A percentile compares a stretch with the other conserved stretches of the same genome.
Conservation (phyloP, 2,329 filamentous ascomycete genomes). For the Paecilomyces sp. region DNA sequence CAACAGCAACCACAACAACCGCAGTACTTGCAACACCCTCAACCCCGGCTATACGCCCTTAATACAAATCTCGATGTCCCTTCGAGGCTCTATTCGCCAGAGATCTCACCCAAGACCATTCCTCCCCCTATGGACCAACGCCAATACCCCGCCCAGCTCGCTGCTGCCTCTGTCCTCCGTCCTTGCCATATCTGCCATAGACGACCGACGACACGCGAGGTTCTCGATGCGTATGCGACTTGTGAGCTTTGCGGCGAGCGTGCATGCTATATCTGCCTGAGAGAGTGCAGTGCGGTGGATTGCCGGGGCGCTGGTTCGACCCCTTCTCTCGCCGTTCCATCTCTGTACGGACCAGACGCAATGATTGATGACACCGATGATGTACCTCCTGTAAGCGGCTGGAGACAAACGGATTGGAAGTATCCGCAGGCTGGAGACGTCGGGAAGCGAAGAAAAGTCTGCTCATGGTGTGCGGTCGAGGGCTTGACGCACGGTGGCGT, state of each 20-base stretch:
- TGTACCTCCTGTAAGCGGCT: background rate
- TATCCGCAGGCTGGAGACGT: slow-evolving; percentile 1
- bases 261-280: slow-evolving; percentile 36
- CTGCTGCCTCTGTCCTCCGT: slow-evolving; percentile 19
- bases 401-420: background rate
- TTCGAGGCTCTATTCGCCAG: slow-evolving; percentile 14
- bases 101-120: slow-evolving; percentile 21
- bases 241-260: slow-evolving; percentile 32
- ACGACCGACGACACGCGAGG: slow-evolving; percentile 30
- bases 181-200: slow-evolving; percentile 37
- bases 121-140: slow-evolving; percentile 12
- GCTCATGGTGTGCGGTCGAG: slow-evolving; percentile 34
- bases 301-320: slow-evolving; percentile 14
- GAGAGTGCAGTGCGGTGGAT: slow-evolving; percentile 27
- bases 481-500: slow-evolving; percentile 27
- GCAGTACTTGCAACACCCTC: slow-evolving; percentile 3
- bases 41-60: slow-evolving; percentile 11
- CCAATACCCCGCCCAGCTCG: slow-evolving; percentile 8
- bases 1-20: slow-evolving; percentile 9
- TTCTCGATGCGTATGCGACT: slow-evolving; percentile 35
- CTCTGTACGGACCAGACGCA: background rate
- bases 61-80: slow-evolving; percentile 8
- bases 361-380: background rate
- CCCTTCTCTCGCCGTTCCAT: background rate
- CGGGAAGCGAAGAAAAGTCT: slow-evolving; percentile 22